Conservation (phyloP, 768 basidiomycete genomes). For the Albatrellus ellisii region DNA sequence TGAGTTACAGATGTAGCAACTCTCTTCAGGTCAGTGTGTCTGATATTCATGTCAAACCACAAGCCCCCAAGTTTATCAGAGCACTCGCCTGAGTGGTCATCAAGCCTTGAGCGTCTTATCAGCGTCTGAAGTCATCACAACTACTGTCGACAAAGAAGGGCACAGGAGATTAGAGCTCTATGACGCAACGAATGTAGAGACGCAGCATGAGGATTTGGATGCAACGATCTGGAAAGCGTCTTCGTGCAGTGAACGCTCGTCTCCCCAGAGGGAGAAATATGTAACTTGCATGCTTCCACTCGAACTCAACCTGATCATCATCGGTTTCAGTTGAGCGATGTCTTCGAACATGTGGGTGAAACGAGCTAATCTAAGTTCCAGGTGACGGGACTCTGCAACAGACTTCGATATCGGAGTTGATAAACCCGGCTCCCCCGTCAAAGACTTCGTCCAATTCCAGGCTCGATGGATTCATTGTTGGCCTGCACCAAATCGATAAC, state of each 20-base stretch:
- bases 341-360: background rate
- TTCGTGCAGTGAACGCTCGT: background rate
- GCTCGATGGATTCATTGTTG: slow-evolving; percentile 33
- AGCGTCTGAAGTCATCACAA: slow-evolving; percentile 13
- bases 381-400: slow-evolving; percentile 19
- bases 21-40: background rate
- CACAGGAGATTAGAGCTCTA: slow-evolving; percentile 4
- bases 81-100: slow-evolving; percentile 1
- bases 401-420: slow-evolving; percentile 17
- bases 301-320: slow-evolving; percentile 40
- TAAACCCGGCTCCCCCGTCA: slow-evolving; percentile 8
- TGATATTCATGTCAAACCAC: background rate
- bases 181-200: background rate
- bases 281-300: slow-evolving; percentile 28
- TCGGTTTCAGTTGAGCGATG: slow-evolving; percentile 38
- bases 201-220: slow-evolving; percentile 10
- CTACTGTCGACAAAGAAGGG: slow-evolving; percentile 9
- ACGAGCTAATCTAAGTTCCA: slow-evolving; percentile 9
- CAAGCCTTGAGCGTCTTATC: slow-evolving; percentile 8
- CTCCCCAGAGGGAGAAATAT: slow-evolving; percentile 2
- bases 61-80: slow-evolving; percentile 11
- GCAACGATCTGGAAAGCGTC: slow-evolving; percentile 18
- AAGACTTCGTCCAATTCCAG: slow-evolving; percentile 30
- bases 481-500: slow-evolving; percentile 44
- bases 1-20: background rate